Evolutionary conservation across 352 stramenopile species (phyloP), one percentile per base, ranked within the genome.

Genomic region (Pelagophyceae sp.): DNA sequence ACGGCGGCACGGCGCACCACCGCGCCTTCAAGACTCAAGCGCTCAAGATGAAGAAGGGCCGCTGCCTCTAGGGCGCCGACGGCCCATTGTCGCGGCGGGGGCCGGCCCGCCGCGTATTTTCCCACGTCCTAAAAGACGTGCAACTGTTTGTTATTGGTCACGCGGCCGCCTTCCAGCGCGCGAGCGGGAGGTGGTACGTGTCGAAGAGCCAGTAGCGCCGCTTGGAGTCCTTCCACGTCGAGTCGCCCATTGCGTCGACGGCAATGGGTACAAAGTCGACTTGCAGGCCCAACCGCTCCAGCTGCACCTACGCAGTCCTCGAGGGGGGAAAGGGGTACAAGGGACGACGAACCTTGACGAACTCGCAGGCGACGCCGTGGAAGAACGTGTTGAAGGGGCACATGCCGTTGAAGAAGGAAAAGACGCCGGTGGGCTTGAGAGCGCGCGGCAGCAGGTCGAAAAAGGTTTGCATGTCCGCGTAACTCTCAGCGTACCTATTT

Each of bases 371-470:
- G 51, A 93, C 88, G 50, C 86, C 87, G 74, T 93, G 89, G 78
- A 93, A 93, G 80, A 93, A 93, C 19, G 92, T 72, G 83, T 93
- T 93, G 77, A 91, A 85, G 0, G 88, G 88, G 50, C 84, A 87
- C 17, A 93, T 60, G 35, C 89, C 89, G 82, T 92, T 93, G 77
- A 93, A 93, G 77, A 93, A 93, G 35, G 82, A 89, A 79, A 93
- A 93, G 20, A 92, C 76, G n/a, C 88, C 88, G 75, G 83, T 61
- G 0, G 83, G 85, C 77, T 87, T 88, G 35, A 93, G 64, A 2
- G 87, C 72, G 27, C 82, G 75, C 15, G 84, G 77, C 76, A 93
- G 85, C 23, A 79, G 32, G 32, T 70, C 61, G 80, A 93, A 88
- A 82, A 93, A 93, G 40, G 89, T 85, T 79, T 90, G 85, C 74